phyloP scores from a whole-genome alignment of 139 green algal genomes.

The Haematococcus lacustris region DNA sequence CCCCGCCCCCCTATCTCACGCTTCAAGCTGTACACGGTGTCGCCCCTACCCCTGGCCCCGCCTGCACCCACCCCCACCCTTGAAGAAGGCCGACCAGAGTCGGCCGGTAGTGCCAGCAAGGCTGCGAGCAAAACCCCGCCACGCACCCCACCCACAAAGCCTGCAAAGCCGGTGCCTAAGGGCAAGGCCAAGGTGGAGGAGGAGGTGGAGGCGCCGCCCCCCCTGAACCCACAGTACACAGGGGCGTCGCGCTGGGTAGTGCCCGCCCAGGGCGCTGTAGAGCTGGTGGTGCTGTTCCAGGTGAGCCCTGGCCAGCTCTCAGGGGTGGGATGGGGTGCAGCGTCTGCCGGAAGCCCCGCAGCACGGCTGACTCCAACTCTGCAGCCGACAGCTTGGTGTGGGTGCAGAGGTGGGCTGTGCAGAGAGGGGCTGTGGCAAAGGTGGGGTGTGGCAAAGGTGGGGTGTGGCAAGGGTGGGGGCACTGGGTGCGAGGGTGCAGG shows the following conservation, averaged over 20 bases:
- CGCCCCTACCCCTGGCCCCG: not conserved
- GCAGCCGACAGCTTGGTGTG: conserved; percentile 5
- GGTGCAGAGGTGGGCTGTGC: no score
- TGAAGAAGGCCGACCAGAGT: no score
- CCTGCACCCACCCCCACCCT: no score
- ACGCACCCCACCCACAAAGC: not conserved
- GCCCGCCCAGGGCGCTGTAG: conserved; percentile 26
- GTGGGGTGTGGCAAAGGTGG: no score
- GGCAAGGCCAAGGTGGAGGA: conserved; percentile 1
- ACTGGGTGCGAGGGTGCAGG: no score
- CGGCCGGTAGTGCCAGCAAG: no score
- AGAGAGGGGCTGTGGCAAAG: not conserved
- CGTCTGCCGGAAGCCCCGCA: conserved; percentile 18
- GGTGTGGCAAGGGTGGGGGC: not conserved
- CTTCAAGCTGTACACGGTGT: conserved; percentile 47
- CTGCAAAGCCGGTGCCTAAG: conserved; percentile 5
- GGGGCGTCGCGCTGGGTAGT: conserved; percentile 52
- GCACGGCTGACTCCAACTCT: not conserved
- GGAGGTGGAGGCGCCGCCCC: conserved; percentile 8
- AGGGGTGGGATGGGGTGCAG: no score
- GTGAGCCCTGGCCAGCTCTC: conserved; percentile 17
- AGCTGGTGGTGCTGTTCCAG: conserved; percentile 55
- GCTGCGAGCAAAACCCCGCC: conserved; percentile 10
- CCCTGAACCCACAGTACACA: conserved; percentile 4
- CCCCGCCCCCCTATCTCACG: conserved; percentile 24